phyloP scores from a whole-genome alignment of 2,329 filamentous ascomycete genomes.

The Acarospora socialis region DNA sequence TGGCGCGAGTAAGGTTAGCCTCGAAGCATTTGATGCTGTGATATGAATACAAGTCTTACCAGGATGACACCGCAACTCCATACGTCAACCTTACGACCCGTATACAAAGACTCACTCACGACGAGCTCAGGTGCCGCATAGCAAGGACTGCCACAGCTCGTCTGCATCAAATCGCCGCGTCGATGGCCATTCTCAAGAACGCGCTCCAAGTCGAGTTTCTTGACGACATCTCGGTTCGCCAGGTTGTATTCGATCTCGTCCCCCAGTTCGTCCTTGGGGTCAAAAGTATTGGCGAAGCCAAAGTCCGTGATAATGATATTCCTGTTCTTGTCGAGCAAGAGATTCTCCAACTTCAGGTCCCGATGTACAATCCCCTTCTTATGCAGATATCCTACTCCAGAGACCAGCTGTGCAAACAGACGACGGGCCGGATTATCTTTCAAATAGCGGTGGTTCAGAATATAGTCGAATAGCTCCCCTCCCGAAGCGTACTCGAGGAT shows the following conservation, averaged over 20 bases:
- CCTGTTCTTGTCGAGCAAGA: conserved; percentile 85
- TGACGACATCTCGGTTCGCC: conserved; percentile 75
- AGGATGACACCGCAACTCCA: conserved; percentile 99
- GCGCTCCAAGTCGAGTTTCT: conserved; percentile 71
- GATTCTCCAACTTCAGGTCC: conserved; percentile 90
- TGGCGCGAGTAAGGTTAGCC: conserved; percentile 26
- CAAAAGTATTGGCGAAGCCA: conserved; percentile 96
- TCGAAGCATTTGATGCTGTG: too few species aligned
- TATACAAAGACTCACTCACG: conserved; percentile 94
- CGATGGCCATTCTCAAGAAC: conserved; percentile 59
- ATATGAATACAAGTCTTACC: conserved; percentile 41
- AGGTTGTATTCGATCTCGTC: conserved; percentile 85
- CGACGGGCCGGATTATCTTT: conserved; percentile 85
- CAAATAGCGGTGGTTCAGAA: conserved; percentile 88
- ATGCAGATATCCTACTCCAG: conserved; percentile 91
- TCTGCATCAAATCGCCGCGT: conserved; percentile 94
- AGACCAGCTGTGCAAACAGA: conserved; percentile 88
- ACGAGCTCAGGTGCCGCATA: conserved; percentile 95
- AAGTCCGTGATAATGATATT: conserved; percentile 99
- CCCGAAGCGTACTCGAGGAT: conserved; percentile 97
- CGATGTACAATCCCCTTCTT: conserved; percentile 98
- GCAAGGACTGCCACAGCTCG: conserved; percentile 93
- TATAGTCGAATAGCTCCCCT: conserved; percentile 95
- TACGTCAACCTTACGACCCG: conserved; percentile 92
- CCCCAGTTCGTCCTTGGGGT: conserved; percentile 70